phyloP scores from a whole-genome alignment of 1,139 yeast genomes.

The Martiniozyma asiatica region DNA sequence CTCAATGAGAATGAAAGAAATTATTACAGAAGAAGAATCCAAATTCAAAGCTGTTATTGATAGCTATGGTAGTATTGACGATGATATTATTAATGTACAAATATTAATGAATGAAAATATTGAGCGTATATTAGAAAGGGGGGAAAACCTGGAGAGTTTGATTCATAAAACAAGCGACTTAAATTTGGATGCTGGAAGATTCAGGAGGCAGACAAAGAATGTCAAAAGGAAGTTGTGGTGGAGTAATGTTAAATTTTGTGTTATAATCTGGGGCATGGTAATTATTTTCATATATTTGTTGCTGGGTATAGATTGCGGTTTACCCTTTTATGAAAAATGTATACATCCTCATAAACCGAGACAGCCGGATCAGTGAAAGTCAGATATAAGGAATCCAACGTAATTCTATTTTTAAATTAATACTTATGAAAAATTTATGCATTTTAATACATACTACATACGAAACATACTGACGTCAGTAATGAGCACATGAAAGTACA shows the following conservation, averaged over 20 bases:
- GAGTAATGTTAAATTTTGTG: slow-evolving; percentile 36
- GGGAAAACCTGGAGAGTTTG: slow-evolving; percentile 62
- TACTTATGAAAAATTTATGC: no score
- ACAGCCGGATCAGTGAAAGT: no score
- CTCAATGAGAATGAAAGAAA: slow-evolving; percentile 40
- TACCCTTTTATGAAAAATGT: slow-evolving; percentile 27
- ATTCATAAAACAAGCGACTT: slow-evolving; percentile 75
- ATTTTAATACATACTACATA: no score
- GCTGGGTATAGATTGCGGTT: slow-evolving; percentile 41
- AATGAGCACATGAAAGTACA: no score
- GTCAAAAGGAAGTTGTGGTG: slow-evolving; percentile 62
- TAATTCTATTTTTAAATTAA: no score
- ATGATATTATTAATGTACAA: slow-evolving; percentile 42
- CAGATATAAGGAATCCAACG: no score
- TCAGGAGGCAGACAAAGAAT: slow-evolving; percentile 58
- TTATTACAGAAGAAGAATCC: slow-evolving; percentile 38
- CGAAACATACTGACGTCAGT: no score
- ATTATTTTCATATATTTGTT: slow-evolving; percentile 28
- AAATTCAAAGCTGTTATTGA: slow-evolving; percentile 23
- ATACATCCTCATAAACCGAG: slow-evolving; percentile 18
- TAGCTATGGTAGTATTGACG: slow-evolving; percentile 34
- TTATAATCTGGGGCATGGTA: slow-evolving; percentile 22
- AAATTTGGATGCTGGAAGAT: slow-evolving; percentile 56
- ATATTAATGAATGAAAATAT: slow-evolving; percentile 60
- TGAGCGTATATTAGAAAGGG: slow-evolving; percentile 60